These are phyloP conservation scores for Ambrosiella beaveri DNA, from an alignment of 2,329 filamentous ascomycete species.

Conservation along the genomic window DNA sequence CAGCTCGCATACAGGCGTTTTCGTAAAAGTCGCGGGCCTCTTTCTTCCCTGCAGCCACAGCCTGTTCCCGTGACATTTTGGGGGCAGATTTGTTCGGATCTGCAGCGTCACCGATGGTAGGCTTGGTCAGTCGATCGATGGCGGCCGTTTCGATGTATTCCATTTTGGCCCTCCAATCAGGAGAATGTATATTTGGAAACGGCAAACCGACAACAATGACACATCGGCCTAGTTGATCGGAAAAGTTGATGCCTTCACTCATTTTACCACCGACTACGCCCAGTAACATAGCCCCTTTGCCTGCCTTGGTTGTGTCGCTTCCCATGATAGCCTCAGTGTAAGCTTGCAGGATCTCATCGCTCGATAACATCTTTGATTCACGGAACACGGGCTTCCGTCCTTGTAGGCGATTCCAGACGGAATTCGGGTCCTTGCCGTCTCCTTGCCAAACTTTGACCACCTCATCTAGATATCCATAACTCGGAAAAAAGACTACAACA, in stretches of 20 bases:
- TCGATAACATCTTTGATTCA: conserved; percentile 35
- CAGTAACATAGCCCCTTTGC: conserved; percentile 56
- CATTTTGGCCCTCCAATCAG: conserved; percentile 86
- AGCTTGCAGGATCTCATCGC: conserved; percentile 53
- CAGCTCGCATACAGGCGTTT: conserved; percentile 88
- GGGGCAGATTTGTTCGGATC: neutral
- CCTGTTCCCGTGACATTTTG: conserved; percentile 15
- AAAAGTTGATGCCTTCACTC: conserved; percentile 97
- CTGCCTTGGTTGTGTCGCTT: conserved; percentile 21
- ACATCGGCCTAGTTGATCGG: conserved; percentile 71
- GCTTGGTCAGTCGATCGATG: conserved; percentile 11
- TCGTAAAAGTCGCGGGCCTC: conserved; percentile 70
- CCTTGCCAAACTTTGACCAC: conserved; percentile 48
- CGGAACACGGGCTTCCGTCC: conserved; percentile 45
- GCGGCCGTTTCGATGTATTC: conserved; percentile 54
- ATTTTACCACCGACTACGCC: conserved; percentile 89
- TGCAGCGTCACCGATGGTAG: neutral
- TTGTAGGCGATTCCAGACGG: conserved; percentile 41
- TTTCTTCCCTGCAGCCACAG: conserved; percentile 27
- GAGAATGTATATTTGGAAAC: conserved; percentile 75
- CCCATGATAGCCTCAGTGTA: conserved; percentile 52
- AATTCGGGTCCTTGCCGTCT: conserved; percentile 19
- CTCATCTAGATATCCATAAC: conserved; percentile 73
- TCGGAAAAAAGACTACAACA: conserved; percentile 87
- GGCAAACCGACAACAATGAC: conserved; percentile 86